Base-by-base conservation (phyloP, 139 green algal genomes). In the Micractinium conductrix region DNA sequence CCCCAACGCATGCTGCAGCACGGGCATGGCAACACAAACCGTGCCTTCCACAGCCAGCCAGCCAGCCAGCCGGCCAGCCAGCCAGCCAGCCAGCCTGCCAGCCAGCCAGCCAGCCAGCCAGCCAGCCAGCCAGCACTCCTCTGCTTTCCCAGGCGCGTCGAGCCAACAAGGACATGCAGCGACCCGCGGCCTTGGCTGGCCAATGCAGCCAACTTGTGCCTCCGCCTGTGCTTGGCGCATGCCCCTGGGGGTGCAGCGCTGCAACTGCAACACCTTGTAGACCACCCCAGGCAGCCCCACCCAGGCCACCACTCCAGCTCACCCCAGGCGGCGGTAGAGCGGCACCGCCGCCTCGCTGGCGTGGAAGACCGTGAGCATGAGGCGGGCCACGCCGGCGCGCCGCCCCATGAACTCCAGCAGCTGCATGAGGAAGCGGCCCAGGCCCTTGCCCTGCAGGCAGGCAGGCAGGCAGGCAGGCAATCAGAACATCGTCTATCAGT, bases 281-380 rank as follows among this genome's bases (percentile, higher is more conserved):
- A 19, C 8, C 53, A 19, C 53, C 53, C 53, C 8, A 21, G 19
- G 53, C 2, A 21, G 53, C 53, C 8, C 53, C 2, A 21, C 53
- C 24, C 53, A 5, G 48, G 24, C 53, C 8, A 30, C 8, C 8
- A 4, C 53, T 21, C 53, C 7, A 16, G 53, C 53, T 62, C 53
- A 62, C 10, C 53, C 53, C 7, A 14, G 10, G 53, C 53, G 53
- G 53, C 53, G 53, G 53, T 62, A 62, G 19, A 62, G 53, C 19
- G 53, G 19, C 10, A 21, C 53, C 53, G 90, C 90, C 1, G 43
- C 81, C 10, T n/a, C 40, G 65, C 93, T 93, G 10, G 33, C 74
- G 14, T 87, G 80, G 45, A 92, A 85, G 26, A 93, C 90, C 10
- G 90, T 93, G 12, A 93, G 89, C 89, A 93, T 92, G 26, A 93